A percentile compares a stretch with the other conserved stretches of the same genome.
phyloP scores from a whole-genome alignment of 2,329 filamentous ascomycete genomes.

The Aspergillus hortae region DNA sequence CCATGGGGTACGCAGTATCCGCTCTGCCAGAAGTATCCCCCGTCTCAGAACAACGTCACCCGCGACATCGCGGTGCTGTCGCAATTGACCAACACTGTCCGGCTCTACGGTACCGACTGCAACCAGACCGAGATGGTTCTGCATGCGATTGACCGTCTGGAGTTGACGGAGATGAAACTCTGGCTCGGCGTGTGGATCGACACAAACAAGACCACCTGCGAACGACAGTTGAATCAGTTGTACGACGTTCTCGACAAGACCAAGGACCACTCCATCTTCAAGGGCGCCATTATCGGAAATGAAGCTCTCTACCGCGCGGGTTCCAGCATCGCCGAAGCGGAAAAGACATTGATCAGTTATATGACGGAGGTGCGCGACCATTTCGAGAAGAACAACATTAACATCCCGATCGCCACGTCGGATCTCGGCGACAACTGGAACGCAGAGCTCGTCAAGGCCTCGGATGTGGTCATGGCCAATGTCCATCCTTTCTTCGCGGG shows the following conservation, averaged over 20 bases:
- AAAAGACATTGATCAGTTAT: constrained; percentile 59
- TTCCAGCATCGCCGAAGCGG: constrained; percentile 58
- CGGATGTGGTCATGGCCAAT: constrained; percentile 93
- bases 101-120: constrained; percentile 93
- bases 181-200: constrained; percentile 97
- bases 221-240: constrained; percentile 77
- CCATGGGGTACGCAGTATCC: constrained; percentile 89
- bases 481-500: constrained; percentile 96
- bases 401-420: constrained; percentile 77
- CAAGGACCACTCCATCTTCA: constrained; percentile 48
- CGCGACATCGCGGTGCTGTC: constrained; percentile 85
- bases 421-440: constrained; percentile 91
- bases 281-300: constrained; percentile 62
- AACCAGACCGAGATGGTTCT: constrained; percentile 95
- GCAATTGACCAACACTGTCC: constrained; percentile 81
- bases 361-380: constrained; percentile 69
- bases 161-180: constrained; percentile 72
- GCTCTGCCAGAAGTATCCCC: constrained; percentile 69
- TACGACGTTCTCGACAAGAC: constrained; percentile 70
- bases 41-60: constrained; percentile 92
- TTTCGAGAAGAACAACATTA: constrained; percentile 62
- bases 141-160: constrained; percentile 71
- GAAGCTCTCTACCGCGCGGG: constrained; percentile 57
- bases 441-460: constrained; percentile 60
- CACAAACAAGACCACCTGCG: constrained; percentile 75